phyloP scores from a whole-genome alignment of 2,329 filamentous ascomycete species.

The Alternaria longipes region DNA sequence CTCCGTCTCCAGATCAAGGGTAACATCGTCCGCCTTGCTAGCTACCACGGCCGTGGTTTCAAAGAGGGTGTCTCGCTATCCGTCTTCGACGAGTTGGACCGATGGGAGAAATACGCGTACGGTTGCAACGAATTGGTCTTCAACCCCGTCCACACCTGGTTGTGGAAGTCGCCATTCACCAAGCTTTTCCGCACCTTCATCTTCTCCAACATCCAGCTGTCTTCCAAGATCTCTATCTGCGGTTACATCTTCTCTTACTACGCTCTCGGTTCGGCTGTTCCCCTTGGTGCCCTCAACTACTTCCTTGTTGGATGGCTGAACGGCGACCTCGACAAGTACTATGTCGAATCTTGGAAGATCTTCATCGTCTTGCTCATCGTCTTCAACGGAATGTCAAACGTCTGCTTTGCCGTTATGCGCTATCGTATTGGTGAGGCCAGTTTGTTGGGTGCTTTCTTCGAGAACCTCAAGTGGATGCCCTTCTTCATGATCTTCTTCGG shows the following conservation, averaged over 20 bases:
- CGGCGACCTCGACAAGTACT: conserved; percentile 79
- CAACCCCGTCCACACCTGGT: conserved; percentile 70
- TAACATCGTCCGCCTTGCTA: conserved; percentile 72
- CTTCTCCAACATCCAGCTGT: conserved; percentile 66
- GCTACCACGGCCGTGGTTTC: conserved; percentile 74
- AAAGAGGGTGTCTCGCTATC: conserved; percentile 78
- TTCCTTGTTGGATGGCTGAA: conserved; percentile 75
- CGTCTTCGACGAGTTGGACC: conserved; percentile 73
- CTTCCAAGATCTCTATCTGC: conserved; percentile 74
- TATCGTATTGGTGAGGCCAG: conserved; percentile 66
- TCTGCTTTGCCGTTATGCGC: conserved; percentile 68
- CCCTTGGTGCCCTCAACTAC: conserved; percentile 73
- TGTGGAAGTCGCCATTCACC: conserved; percentile 69
- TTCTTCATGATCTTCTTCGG: conserved; percentile 81
- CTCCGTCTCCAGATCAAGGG: conserved; percentile 73
- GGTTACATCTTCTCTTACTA: conserved; percentile 76
- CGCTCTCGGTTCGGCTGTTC: conserved; percentile 71
- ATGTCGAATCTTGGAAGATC: conserved; percentile 75
- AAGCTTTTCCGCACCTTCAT: conserved; percentile 69
- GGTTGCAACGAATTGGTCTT: conserved; percentile 77
- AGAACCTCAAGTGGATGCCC: conserved; percentile 70
- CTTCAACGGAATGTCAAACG: conserved; percentile 68
- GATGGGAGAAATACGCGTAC: conserved; percentile 76
- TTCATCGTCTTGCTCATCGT: conserved; percentile 69
- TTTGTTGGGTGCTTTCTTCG: conserved; percentile 60